A percentile compares a stretch with the other conserved stretches of the same genome.
Conservation (phyloP, 148 eudicot species). For the Nepenthes mirabilis region DNA sequence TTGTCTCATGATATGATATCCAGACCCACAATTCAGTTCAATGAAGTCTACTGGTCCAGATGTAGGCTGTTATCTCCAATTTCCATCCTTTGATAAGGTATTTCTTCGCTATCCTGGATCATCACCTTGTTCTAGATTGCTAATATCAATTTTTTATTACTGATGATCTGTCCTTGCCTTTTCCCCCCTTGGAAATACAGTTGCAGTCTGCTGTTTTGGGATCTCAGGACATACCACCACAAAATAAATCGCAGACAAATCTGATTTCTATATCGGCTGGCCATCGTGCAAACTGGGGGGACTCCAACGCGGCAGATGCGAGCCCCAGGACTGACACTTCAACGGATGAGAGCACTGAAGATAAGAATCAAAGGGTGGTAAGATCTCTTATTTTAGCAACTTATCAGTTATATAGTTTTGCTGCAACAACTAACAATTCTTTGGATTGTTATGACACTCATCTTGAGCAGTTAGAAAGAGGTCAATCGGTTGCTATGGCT, state of each 20-base stretch:
- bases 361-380: conserved; percentile 33
- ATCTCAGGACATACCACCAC: conserved; percentile 5
- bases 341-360: conserved; percentile 45
- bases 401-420: not conserved
- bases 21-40: conserved; percentile 43
- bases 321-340: conserved; percentile 56
- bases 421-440: not conserved
- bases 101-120: not conserved
- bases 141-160: not conserved
- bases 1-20: not conserved
- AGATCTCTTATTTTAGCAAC: not conserved
- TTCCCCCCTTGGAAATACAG: not conserved
- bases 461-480: conserved; percentile 46
- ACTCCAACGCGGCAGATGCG: conserved; percentile 33
- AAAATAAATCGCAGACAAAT: not conserved
- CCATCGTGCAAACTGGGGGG: conserved; percentile 14
- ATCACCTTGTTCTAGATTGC: too few species aligned
- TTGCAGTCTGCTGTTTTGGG: not conserved
- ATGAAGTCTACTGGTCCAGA: conserved; percentile 36
- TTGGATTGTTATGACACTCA: conserved; percentile 4
- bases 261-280: conserved; percentile 11
- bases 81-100: conserved; percentile 59
- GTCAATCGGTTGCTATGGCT: conserved; percentile 27
- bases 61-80: conserved; percentile 37
- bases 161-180: not conserved